A percentile compares a stretch with the other conserved stretches of the same genome.
These are phyloP conservation scores for Colletotrichum sansevieriae DNA, from an alignment of 2,329 filamentous ascomycete species.

Conservation along the genomic window DNA sequence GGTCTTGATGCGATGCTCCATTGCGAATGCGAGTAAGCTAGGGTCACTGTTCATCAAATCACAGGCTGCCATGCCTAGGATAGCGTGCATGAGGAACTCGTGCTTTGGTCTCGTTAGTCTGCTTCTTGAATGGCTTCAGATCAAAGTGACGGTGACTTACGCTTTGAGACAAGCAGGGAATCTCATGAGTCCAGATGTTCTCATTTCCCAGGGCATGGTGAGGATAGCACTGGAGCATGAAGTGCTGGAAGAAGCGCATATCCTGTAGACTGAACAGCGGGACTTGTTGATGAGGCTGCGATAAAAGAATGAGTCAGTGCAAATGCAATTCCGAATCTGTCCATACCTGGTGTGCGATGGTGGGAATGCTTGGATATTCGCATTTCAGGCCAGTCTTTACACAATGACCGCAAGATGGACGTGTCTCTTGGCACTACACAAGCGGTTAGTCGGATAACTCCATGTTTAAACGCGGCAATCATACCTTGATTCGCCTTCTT, in stretches of 20 bases:
- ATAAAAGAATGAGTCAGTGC: constrained; percentile 7
- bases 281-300: constrained; percentile 68
- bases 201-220: constrained; percentile 76
- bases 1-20: constrained; percentile 75
- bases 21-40: constrained; percentile 67
- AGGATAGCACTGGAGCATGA: constrained; percentile 71
- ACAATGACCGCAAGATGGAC: constrained; percentile 73
- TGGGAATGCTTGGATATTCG: constrained; percentile 68
- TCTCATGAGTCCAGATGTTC: constrained; percentile 74
- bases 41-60: constrained; percentile 68
- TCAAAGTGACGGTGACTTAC: constrained; percentile 54
- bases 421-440: constrained; percentile 73
- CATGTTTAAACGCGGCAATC: neutral
- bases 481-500: constrained; percentile 72
- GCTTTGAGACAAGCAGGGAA: constrained; percentile 76
- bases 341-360: constrained; percentile 64
- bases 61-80: constrained; percentile 76
- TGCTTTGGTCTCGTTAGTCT: constrained; percentile 56
- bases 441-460: neutral
- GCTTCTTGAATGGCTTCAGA: neutral
- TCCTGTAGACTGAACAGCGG: constrained; percentile 72
- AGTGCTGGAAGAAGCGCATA: constrained; percentile 79
- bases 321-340: neutral
- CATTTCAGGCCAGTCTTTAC: constrained; percentile 72
- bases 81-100: constrained; percentile 78